Base-by-base conservation (phyloP, 495 filamentous ascomycete species). In the Podospora pseudoanserina region DNA sequence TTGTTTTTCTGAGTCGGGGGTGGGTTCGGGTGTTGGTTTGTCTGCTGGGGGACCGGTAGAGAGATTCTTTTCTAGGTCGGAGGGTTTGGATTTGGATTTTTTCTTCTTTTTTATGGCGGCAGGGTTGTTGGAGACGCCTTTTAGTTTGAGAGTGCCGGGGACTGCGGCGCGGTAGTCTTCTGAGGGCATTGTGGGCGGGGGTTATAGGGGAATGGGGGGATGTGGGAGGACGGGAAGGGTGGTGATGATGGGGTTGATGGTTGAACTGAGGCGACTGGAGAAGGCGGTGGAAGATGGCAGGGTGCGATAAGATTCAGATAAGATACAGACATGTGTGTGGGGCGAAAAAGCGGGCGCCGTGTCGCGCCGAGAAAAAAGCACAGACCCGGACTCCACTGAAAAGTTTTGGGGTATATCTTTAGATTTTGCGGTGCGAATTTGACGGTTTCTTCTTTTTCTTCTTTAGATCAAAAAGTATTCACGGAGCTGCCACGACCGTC, bases 101-200 rank as follows among this genome's bases (percentile, higher is more conserved):
- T 87, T 87, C 78, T 89, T 88, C 60, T 82, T 80, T 69, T 81
- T 81, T 69, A 87, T 83, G 73, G 86, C 86, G 15, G 78, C 4
- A 23, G 23, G 23, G 23, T 23, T 23, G 23, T 20, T 20, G 59
- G 28, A 18, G 59, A 27, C 81, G 72, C 92, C 91, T 80, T 97
- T 97, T 58, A 97, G 86, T 75, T 92, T 93, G 57, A 96, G 88
- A 28, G 87, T 86, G 68, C 89, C 90, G 65, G 87, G 84, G 69
- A 84, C 80, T 60, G 84, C 79, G 70, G 88, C 81, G n/a, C 81
- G 69, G 83, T 94, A 95, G 58, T 93, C 91, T 73, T 91, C 88
- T 65, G 83, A 78, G 28, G 84, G 82, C 86, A 88, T 89, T 20
- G 16, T 6, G 30, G 67, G 68, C 54, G 23, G 16, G n/a, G 5